Evolutionary conservation across 495 filamentous ascomycete species (phyloP).

Genomic region (Aspergillus bridgeri): DNA sequence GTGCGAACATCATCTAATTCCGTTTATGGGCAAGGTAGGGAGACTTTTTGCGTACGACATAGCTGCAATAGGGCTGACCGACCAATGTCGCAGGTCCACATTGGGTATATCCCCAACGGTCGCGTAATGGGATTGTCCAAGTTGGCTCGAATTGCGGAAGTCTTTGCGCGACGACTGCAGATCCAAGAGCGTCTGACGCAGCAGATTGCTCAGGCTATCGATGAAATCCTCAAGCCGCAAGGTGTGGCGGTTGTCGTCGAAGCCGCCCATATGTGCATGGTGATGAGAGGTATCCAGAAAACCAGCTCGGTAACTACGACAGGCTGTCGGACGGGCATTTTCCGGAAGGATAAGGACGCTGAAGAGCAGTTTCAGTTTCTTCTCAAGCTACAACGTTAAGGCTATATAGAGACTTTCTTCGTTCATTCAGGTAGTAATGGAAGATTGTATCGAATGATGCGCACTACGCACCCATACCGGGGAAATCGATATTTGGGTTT

Average conservation of each 20-base stretch:
- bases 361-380: constrained; percentile 4
- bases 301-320: constrained; percentile 71
- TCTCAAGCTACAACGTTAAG: neutral
- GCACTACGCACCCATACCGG: too few relatives aligned
- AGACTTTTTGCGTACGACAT: neutral
- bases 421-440: too few relatives aligned
- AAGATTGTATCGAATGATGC: too few relatives aligned
- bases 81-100: constrained; percentile 60
- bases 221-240: constrained; percentile 71
- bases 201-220: constrained; percentile 80
- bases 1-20: constrained; percentile 88
- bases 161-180: constrained; percentile 81
- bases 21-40: constrained; percentile 74
- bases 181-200: constrained; percentile 85
- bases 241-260: constrained; percentile 89
- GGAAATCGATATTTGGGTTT: too few relatives aligned
- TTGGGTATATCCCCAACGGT: constrained; percentile 77
- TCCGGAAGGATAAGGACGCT: neutral
- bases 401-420: too few relatives aligned
- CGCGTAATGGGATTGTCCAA: constrained; percentile 85
- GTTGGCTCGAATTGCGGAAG: constrained; percentile 80
- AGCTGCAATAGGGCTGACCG: too few relatives aligned
- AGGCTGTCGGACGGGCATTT: constrained; percentile 70
- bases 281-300: constrained; percentile 81
- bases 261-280: constrained; percentile 84